Base-by-base conservation (phyloP, 768 basidiomycete species). In the Lyophyllum shimeji region DNA sequence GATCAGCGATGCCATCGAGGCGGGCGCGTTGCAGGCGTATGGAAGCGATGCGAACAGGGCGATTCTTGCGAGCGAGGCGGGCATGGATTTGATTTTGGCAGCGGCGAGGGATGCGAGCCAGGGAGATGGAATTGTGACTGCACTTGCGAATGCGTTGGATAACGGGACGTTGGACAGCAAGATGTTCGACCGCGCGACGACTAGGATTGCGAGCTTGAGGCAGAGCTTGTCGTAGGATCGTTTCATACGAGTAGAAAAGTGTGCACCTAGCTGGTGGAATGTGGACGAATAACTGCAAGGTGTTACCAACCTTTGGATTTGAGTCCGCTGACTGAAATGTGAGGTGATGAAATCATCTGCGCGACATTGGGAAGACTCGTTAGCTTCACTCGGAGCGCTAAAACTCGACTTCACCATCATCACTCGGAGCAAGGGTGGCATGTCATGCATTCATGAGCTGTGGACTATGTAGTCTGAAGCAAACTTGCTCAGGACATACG, bases 41-140 rank as follows among this genome's bases (percentile, higher is more conserved):
- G 60, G 60, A 12, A 51, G 34, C 11, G 34, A 55, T 13, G 46
- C 31, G 18, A 46, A 58, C 18, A 61, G 60, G 27, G 50, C 57
- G 11, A 58, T 61, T 37, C 37, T 58, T 17, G 60, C 60, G 17
- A 56, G 53, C 34, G 57, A 40, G 2, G 60, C 60, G 15, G 60
- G 60, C 6, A 55, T 61, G 60, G 57, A 61, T 50, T 42, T 58
- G 43, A 55, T 61, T 29, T 44, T 61, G 29, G 51, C 53, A 13
- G 21, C 60, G 5, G 57, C 25, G 13, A 29, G 48, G 13, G 44
- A 56, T 24, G 51, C 29, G 5, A 51, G 29, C 18, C 57, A 58
- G 31, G 57, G 60, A 18, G 33, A 27, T 12, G 46, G 40, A 15
- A 58, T 61, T 17, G 54, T 61, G 20, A 37, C 46, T 24, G 51